Evolutionary conservation across 1,284 basidiomycete species (phyloP), one percentile per base, ranked within the genome.

Genomic region (Trametes pubescens): DNA sequence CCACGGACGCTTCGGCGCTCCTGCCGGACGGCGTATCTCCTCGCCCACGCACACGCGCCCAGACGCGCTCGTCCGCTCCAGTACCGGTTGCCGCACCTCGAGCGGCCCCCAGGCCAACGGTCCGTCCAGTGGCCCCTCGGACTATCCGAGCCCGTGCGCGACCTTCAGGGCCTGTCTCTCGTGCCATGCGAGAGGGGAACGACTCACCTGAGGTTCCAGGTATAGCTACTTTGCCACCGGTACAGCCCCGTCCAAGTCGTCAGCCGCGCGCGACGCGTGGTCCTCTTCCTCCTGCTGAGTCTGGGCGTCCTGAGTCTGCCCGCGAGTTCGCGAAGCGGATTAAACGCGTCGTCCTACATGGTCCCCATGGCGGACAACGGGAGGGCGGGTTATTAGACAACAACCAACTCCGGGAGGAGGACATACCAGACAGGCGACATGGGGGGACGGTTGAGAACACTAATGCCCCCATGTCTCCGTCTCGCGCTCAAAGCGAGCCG

Each of bases 271-370:
- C n/a, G n/a, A n/a, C n/a, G n/a, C n/a, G n/a, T n/a, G n/a, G n/a
- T n/a, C n/a, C n/a, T n/a, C n/a, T n/a, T n/a, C n/a, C n/a, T n/a
- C n/a, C 21, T 4, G 34, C 64, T 8, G 59, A 65, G 46, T 37
- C 59, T 3, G 64, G 64, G 11, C 56, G 59, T 0, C 64, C 59
- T 4, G 64, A 65, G 51, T 58, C 59, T 0, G 52, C 64, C 11
- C 21, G 37, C 4, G 56, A 65, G 29, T 65, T 65, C 24, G 55
- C 64, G 8, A 58, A 61, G 21, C 64, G 59, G 2, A 65, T 65
- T 13, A 3, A 43, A 1, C 64, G 56, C 59, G 64, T 66, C 51
- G 40, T 57, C 21, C 61, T 66, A 1, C 60, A 60, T 47, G 46
- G 48, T 2, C 61, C 65, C 9, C 51, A 59, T 59, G 44, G 26